Percentiles rank a stretch among this genome's conserved stretches.
phyloP scores from a whole-genome alignment of 164 flowering plant genomes.

The Hamamelis virginiana region DNA sequence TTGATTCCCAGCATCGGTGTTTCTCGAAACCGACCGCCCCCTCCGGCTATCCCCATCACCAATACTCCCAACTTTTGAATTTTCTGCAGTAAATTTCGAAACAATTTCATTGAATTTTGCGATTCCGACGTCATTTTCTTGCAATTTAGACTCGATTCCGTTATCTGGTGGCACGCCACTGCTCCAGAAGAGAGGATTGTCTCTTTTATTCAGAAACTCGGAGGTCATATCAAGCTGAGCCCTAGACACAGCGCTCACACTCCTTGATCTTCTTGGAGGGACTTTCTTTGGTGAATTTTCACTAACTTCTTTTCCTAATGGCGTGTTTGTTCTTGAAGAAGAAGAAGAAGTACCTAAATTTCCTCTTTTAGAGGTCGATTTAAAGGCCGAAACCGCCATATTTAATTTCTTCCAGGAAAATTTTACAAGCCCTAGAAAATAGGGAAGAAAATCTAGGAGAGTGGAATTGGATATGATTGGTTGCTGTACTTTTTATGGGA shows the following conservation, averaged over 20 bases:
- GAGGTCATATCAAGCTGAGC: conserved; percentile 2
- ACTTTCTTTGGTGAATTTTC: conserved; percentile 25
- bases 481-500: too few species aligned
- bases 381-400: conserved; percentile 69
- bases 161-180: conserved; percentile 26
- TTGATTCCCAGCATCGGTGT: conserved; percentile 11
- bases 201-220: conserved; percentile 54
- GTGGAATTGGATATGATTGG: too few species aligned
- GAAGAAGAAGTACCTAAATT: conserved; percentile 10
- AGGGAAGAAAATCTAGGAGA: too few species aligned
- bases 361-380: conserved; percentile 56
- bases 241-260: conserved; percentile 59
- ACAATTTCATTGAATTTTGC: conserved; percentile 7
- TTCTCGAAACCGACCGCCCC: conserved; percentile 57
- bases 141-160: conserved; percentile 2
- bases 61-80: neutral
- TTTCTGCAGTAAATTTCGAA: neutral
- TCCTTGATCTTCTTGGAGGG: conserved; percentile 51
- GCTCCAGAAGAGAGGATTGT: conserved; percentile 66
- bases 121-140: neutral
- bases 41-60: conserved; percentile 33
- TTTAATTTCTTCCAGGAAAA: neutral
- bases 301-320: conserved; percentile 5
- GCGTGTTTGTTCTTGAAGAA: neutral
- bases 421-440: too few species aligned